Percentiles rank a stretch among this genome's conserved stretches.
Conservation (phyloP, 257 asterid genomes). For the Catharanthus roseus region DNA sequence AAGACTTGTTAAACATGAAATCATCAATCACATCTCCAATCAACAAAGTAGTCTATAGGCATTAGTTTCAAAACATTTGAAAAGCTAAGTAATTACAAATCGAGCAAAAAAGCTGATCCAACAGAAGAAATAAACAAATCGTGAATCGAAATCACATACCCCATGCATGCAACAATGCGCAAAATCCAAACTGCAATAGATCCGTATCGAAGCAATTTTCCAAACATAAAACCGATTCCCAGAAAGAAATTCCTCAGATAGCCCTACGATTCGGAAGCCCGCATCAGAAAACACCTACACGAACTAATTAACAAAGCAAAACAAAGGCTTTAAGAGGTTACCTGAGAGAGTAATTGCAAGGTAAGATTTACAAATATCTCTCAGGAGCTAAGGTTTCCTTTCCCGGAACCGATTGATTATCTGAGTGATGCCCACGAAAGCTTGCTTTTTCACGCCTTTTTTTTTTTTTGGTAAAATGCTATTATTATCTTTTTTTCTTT, state of each 20-base stretch:
- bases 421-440: neutral
- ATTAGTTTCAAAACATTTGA: neutral
- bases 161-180: conserved; percentile 60
- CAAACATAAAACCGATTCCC: conserved; percentile 53
- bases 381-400: conserved; percentile 19
- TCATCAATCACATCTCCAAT: neutral
- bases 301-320: neutral
- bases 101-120: neutral
- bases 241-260: conserved; percentile 22
- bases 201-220: conserved; percentile 49
- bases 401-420: conserved; percentile 20
- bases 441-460: conserved; percentile 13
- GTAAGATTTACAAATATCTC: conserved; percentile 3
- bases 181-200: conserved; percentile 55
- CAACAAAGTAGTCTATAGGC: neutral
- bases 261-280: conserved; percentile 32
- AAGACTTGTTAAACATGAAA: neutral
- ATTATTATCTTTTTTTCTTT: too few relatives aligned
- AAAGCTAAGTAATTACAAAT: neutral
- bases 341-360: conserved; percentile 29
- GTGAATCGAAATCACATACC: conserved; percentile 42
- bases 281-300: neutral
- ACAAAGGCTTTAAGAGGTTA: neutral
- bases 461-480: too few relatives aligned
- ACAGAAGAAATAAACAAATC: neutral